These are phyloP conservation scores for Miscanthus sacchariflorus DNA, from an alignment of 202 grass and related monocot genomes.

Conservation along the genomic window DNA sequence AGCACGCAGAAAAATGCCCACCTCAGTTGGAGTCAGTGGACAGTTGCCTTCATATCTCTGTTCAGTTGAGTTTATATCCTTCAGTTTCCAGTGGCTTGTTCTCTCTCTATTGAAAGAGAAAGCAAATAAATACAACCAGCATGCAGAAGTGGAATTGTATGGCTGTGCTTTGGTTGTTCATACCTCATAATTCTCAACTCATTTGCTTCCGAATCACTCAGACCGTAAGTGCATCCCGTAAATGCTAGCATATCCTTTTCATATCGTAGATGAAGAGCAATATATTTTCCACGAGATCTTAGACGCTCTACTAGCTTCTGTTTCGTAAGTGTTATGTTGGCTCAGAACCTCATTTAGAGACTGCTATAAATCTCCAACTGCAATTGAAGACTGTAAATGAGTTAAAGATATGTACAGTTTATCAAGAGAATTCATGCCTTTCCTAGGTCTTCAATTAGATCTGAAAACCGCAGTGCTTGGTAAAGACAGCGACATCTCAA, in stretches of 20 bases:
- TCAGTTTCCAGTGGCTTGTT: constrained; percentile 98
- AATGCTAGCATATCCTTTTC: constrained; percentile 99
- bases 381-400: constrained; percentile 39
- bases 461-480: constrained; percentile 70
- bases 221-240: constrained; percentile 81
- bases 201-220: constrained; percentile 76
- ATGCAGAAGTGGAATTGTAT: constrained; percentile 23
- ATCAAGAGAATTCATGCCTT: constrained; percentile 67
- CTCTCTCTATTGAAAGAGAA: constrained; percentile 63
- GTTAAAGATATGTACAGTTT: constrained; percentile 36
- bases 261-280: constrained; percentile 96
- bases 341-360: constrained; percentile 91
- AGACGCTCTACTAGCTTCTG: constrained; percentile 96
- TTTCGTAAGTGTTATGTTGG: constrained; percentile 78
- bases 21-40: constrained; percentile 85
- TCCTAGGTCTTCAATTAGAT: constrained; percentile 83
- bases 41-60: constrained; percentile 83
- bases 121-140: constrained; percentile 36
- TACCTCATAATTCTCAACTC: constrained; percentile 89
- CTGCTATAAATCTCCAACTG: constrained; percentile 57
- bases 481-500: constrained; percentile 91
- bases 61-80: constrained; percentile 91
- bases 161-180: constrained; percentile 16
- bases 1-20: constrained; percentile 78
- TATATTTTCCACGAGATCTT: constrained; percentile 72